These are phyloP conservation scores for Takashimella tepidaria DNA, from an alignment of 1,284 basidiomycete genomes.

Conservation along the genomic window DNA sequence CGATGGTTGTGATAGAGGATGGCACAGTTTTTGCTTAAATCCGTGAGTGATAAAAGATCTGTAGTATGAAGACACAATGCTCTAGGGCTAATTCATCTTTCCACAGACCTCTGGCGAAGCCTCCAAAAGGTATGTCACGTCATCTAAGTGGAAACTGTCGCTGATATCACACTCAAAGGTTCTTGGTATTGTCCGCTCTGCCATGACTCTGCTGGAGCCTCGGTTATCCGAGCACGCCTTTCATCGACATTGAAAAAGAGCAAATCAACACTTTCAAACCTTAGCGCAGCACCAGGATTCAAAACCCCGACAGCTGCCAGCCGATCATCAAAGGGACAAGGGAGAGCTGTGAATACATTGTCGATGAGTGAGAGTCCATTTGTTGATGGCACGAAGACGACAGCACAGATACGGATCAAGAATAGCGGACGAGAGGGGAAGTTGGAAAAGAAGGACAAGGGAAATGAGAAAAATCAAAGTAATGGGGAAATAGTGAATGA, in stretches of 20 bases:
- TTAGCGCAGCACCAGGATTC: conserved; percentile 11
- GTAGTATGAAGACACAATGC: too few relatives aligned
- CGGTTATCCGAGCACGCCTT: neutral
- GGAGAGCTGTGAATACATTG: conserved; percentile 2
- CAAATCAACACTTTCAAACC: conserved; percentile 4
- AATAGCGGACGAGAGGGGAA: neutral
- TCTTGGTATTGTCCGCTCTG: conserved; percentile 29
- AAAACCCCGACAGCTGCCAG: neutral
- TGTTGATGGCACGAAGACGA: neutral
- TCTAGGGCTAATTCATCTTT: too few relatives aligned
- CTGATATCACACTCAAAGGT: conserved; percentile 17
- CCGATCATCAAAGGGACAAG: conserved; percentile 13
- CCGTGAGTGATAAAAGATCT: conserved; percentile 56
- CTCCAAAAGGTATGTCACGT: conserved; percentile 64
- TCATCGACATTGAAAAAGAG: neutral
- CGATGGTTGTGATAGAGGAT: conserved; percentile 91
- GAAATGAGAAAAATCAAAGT: conserved; percentile 7
- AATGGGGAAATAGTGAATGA: neutral
- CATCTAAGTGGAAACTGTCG: neutral
- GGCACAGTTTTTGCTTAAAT: conserved; percentile 82
- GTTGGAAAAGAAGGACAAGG: conserved; percentile 3
- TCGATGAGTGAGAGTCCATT: conserved; percentile 1
- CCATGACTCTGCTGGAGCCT: neutral
- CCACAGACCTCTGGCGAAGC: conserved; percentile 55
- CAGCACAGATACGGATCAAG: conserved; percentile 10